Conservation (phyloP, 2,329 filamentous ascomycete species). For the Tolypocladium amazonense region DNA sequence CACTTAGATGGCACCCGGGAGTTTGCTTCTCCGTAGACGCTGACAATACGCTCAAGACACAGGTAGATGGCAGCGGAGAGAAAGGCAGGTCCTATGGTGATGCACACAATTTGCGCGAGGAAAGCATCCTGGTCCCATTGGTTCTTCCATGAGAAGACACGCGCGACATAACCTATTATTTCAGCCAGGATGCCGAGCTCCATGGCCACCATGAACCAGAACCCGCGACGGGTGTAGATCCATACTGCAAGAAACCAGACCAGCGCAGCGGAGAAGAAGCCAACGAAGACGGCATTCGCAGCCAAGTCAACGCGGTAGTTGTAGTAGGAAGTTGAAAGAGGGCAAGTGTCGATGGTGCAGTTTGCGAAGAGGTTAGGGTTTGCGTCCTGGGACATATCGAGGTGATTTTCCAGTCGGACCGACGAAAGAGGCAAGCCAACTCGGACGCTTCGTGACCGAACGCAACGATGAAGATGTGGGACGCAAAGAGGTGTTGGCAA, state of each 20-base stretch:
- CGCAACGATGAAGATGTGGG: not conserved
- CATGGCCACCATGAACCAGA: not conserved
- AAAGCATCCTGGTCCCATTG: not conserved
- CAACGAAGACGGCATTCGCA: not conserved
- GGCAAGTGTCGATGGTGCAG: not conserved
- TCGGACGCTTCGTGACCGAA: not conserved
- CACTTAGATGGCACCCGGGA: not conserved
- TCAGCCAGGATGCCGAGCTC: not conserved
- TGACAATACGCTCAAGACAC: not conserved
- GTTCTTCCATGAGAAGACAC: not conserved
- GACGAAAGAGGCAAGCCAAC: not conserved
- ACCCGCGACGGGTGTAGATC: not conserved
- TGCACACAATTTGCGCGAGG: not conserved
- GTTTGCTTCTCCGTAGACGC: not conserved
- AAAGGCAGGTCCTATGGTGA: not conserved
- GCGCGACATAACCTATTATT: not conserved
- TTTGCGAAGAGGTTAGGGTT: not conserved
- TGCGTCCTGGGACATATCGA: not conserved
- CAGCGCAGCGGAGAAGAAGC: not conserved
- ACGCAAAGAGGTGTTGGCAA: not conserved
- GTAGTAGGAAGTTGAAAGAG: not conserved
- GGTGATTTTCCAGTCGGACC: not conserved
- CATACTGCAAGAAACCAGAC: not conserved
- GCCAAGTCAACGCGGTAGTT: not conserved
- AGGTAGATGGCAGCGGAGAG: not conserved